phyloP scores from a whole-genome alignment of 2,329 filamentous ascomycete genomes.

The Parasarocladium wereldwijsianum region DNA sequence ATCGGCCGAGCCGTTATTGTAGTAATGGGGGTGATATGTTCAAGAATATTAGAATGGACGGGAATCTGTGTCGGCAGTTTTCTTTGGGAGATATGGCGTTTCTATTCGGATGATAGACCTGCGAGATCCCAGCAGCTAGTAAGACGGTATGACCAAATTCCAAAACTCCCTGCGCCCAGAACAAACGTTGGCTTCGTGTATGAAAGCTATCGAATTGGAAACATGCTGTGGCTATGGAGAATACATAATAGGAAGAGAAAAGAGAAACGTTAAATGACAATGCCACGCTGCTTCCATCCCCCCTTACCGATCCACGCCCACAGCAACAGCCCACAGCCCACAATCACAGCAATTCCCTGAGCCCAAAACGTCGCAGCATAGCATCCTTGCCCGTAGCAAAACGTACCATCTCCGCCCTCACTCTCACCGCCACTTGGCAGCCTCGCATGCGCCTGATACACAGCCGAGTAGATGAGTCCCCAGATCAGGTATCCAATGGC shows the following conservation, averaged over 20 bases:
- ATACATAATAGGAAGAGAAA: not conserved
- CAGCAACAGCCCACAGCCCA: constrained; percentile 56
- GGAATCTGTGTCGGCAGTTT: too few species aligned
- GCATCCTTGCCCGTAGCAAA: constrained; percentile 73
- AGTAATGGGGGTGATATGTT: too few species aligned
- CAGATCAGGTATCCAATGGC: constrained; percentile 79
- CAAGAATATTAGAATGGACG: too few species aligned
- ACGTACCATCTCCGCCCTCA: constrained; percentile 28
- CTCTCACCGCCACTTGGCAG: constrained; percentile 16
- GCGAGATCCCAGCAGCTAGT: too few species aligned
- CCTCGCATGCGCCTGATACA: constrained; percentile 55
- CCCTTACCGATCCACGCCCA: constrained; percentile 69
- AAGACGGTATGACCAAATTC: too few species aligned
- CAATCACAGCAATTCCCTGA: constrained; percentile 65
- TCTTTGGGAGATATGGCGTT: too few species aligned
- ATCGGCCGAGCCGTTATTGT: too few species aligned
- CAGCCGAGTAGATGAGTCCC: constrained; percentile 74
- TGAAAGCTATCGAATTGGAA: too few species aligned
- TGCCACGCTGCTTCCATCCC: constrained; percentile 63
- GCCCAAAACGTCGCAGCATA: constrained; percentile 78
- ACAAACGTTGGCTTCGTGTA: too few species aligned
- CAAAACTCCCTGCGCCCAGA: too few species aligned
- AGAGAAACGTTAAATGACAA: constrained; percentile 37
- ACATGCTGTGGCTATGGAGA: too few species aligned
- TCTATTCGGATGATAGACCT: too few species aligned